These are phyloP conservation scores for Sutorius australiensis DNA, from an alignment of 768 basidiomycete genomes.

Conservation along the genomic window DNA sequence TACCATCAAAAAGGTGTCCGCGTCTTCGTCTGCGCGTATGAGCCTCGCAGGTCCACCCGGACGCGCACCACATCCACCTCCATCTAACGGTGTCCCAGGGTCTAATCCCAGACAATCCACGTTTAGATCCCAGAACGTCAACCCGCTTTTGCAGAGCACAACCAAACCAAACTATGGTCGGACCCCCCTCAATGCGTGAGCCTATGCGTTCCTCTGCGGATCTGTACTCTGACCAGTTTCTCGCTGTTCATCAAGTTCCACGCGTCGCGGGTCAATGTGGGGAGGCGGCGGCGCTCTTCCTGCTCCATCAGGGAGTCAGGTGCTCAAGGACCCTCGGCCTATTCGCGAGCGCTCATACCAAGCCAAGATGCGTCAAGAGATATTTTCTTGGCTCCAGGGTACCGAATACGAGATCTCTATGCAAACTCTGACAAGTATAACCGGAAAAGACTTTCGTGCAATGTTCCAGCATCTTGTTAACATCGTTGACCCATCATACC, in stretches of 20 bases:
- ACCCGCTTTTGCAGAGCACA: conserved; percentile 66
- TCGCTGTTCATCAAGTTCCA: conserved; percentile 43
- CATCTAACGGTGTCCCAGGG: conserved; percentile 29
- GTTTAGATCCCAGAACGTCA: conserved; percentile 64
- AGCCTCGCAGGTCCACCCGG: conserved; percentile 75
- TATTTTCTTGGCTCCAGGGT: conserved; percentile 62
- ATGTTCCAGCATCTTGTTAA: conserved; percentile 79
- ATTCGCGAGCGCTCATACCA: conserved; percentile 76
- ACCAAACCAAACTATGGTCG: conserved; percentile 63
- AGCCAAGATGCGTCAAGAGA: conserved; percentile 70
- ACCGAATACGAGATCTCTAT: conserved; percentile 66
- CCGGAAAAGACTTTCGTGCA: conserved; percentile 79
- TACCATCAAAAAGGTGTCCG: conserved; percentile 64
- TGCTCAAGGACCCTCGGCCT: conserved; percentile 70
- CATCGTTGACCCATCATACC: conserved; percentile 67
- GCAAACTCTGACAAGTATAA: conserved; percentile 70
- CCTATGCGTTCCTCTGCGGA: neutral
- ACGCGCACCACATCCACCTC: conserved; percentile 49
- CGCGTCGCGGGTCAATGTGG: conserved; percentile 77
- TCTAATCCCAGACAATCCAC: conserved; percentile 67
- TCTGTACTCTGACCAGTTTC: conserved; percentile 5
- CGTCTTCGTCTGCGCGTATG: conserved; percentile 49
- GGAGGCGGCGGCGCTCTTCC: conserved; percentile 43
- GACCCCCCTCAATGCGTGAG: conserved; percentile 71
- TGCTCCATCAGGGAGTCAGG: conserved; percentile 51